These are phyloP conservation scores for Mucor mucedo DNA, from an alignment of 371 early-diverging fungal species.

Conservation along the genomic window DNA sequence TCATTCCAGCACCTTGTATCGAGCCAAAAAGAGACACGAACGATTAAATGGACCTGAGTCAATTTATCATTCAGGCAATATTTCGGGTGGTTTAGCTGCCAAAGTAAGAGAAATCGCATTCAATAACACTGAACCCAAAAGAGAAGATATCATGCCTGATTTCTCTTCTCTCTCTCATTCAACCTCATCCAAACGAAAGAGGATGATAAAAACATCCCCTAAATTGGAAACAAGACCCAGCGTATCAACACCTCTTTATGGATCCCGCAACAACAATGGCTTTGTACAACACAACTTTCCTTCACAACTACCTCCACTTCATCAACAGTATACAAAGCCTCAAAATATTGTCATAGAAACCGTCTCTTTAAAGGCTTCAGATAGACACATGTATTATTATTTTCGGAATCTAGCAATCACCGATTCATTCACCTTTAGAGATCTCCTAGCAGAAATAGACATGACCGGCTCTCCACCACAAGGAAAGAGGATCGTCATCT, in stretches of 20 bases:
- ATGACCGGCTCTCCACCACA: constrained; percentile 39
- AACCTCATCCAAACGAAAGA: constrained; percentile 31
- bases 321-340: not conserved
- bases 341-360: constrained; percentile 31
- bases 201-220: constrained; percentile 11
- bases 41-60: constrained; percentile 7
- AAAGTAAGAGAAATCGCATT: constrained; percentile 31
- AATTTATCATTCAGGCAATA: not conserved
- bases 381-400: constrained; percentile 16
- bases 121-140: not conserved
- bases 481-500: constrained; percentile 41
- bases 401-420: constrained; percentile 43
- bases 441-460: constrained; percentile 37
- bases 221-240: constrained; percentile 23
- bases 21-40: constrained; percentile 43
- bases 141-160: constrained; percentile 13
- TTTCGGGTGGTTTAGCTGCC: constrained; percentile 32
- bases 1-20: constrained; percentile 40
- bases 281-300: constrained; percentile 22
- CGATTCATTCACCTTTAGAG: constrained; percentile 38
- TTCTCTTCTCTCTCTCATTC: constrained; percentile 26
- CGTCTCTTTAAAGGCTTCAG: constrained; percentile 27
- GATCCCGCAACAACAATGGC: not conserved
- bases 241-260: constrained; percentile 33
- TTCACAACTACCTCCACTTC: constrained; percentile 34